These are phyloP conservation scores for Herpetomonas tarakana DNA, from an alignment of 208 protist genomes.

Conservation along the genomic window DNA sequence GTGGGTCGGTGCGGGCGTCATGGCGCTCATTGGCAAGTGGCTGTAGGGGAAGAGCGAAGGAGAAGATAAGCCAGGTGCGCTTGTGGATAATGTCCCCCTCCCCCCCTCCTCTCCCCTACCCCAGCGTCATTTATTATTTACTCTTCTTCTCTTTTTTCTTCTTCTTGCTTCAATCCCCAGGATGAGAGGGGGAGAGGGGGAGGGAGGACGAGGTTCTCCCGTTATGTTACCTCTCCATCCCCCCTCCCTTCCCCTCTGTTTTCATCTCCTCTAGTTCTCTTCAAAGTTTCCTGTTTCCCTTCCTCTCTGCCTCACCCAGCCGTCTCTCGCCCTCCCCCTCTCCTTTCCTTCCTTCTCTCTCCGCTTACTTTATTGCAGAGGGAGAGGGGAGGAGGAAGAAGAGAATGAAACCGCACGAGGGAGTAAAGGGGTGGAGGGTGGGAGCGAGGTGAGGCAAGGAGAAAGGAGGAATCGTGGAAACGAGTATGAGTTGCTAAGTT, in stretches of 20 bases:
- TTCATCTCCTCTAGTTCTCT: slow-evolving; percentile 2
- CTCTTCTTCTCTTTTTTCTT: slow-evolving; percentile 15
- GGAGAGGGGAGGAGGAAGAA: background rate
- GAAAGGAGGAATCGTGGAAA: no score
- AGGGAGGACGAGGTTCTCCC: no score
- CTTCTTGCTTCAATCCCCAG: background rate
- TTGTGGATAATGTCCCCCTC: background rate
- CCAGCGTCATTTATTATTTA: slow-evolving; percentile 9
- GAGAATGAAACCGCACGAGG: no score
- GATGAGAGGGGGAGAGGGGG: no score
- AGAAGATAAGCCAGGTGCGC: background rate
- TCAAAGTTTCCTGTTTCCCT: slow-evolving; percentile 1
- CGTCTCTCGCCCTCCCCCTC: background rate
- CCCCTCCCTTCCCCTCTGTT: background rate
- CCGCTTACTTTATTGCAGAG: background rate
- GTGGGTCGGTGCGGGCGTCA: slow-evolving; percentile 40
- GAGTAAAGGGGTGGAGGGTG: no score
- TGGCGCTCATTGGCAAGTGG: slow-evolving; percentile 42
- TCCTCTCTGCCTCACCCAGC: slow-evolving; percentile 7
- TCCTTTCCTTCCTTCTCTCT: slow-evolving; percentile 8
- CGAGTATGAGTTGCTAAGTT: no score
- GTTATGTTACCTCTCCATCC: slow-evolving; percentile 1
- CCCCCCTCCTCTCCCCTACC: background rate
- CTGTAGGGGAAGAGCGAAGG: slow-evolving; percentile 10
- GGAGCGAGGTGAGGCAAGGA: no score